Conservation (phyloP, 352 stramenopile species). For the Porosira glacialis region DNA sequence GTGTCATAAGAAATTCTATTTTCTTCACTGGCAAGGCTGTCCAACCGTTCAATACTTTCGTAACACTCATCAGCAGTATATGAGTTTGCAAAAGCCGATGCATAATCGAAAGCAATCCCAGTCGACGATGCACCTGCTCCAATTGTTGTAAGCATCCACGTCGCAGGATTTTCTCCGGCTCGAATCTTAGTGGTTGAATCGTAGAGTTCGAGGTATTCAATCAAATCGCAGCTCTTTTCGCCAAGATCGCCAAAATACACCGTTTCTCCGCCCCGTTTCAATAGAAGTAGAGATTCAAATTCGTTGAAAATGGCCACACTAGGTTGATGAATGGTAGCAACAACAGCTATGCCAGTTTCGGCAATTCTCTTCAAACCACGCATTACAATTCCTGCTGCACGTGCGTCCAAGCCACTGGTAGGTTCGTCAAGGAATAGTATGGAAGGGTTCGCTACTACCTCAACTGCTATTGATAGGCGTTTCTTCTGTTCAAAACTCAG, state of each 20-base stretch:
- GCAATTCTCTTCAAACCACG: constrained; percentile 84
- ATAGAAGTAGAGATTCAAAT: constrained; percentile 86
- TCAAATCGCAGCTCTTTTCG: constrained; percentile 80
- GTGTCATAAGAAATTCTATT: too few species aligned
- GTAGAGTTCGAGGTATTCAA: constrained; percentile 86
- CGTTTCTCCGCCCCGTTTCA: constrained; percentile 83
- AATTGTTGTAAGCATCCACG: constrained; percentile 64
- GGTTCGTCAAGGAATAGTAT: constrained; percentile 84
- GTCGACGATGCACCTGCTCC: constrained; percentile 47
- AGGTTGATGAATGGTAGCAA: constrained; percentile 87
- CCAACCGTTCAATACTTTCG: constrained; percentile 48
- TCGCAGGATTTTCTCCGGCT: constrained; percentile 47
- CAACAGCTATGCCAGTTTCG: constrained; percentile 84
- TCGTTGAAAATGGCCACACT: constrained; percentile 72
- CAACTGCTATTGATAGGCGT: constrained; percentile 87
- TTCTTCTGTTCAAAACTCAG: constrained; percentile 87
- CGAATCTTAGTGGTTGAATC: constrained; percentile 66
- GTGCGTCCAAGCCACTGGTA: constrained; percentile 61
- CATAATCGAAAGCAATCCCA: constrained; percentile 51
- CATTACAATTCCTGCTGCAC: constrained; percentile 84
- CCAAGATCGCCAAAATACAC: constrained; percentile 87
- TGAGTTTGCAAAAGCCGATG: constrained; percentile 54
- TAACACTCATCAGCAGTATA: constrained; percentile 40
- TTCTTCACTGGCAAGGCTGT: constrained; percentile 24
- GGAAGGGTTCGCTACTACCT: constrained; percentile 80